phyloP scores from a whole-genome alignment of 2,329 filamentous ascomycete species.

The Fusarium cyanostomum region DNA sequence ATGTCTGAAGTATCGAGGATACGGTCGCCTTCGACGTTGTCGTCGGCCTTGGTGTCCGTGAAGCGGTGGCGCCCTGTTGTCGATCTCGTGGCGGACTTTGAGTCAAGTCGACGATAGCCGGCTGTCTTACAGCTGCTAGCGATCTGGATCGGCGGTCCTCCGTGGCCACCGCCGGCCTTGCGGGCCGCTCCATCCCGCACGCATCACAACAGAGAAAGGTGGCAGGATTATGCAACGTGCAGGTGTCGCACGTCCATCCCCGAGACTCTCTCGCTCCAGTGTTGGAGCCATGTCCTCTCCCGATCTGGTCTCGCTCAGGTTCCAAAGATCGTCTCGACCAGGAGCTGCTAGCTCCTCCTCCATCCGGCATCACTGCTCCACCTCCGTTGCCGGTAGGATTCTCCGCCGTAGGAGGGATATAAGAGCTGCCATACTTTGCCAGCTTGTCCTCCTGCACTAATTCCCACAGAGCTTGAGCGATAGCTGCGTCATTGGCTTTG shows the following conservation, averaged over 20 bases:
- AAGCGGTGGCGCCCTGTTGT: constrained; percentile 3
- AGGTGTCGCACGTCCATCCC: constrained; percentile 64
- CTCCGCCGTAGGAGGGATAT: constrained; percentile 59
- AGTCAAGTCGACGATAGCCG: constrained; percentile 48
- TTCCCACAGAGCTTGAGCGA: constrained; percentile 86
- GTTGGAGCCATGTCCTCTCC: background rate
- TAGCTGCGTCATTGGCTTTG: constrained; percentile 86
- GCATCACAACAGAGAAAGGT: constrained; percentile 65
- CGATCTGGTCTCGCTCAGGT: background rate
- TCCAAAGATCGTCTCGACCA: constrained; percentile 8
- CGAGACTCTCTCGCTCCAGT: constrained; percentile 15
- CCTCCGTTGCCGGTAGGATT: constrained; percentile 60
- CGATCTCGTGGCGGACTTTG: constrained; percentile 43
- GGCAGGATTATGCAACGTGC: constrained; percentile 65
- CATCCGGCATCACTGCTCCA: constrained; percentile 44
- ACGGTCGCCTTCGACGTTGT: constrained; percentile 4
- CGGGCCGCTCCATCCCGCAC: constrained; percentile 58
- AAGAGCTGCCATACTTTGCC: constrained; percentile 62
- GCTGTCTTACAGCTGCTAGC: constrained; percentile 16
- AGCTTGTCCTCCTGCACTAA: constrained; percentile 82
- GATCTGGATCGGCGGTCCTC: constrained; percentile 31
- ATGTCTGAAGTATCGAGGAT: constrained; percentile 48
- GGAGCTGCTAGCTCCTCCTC: constrained; percentile 11
- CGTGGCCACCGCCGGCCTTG: constrained; percentile 22
- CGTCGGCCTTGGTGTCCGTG: constrained; percentile 1